Base-by-base conservation (phyloP, 2,329 filamentous ascomycete species). In the Cercospora brassicicola region DNA sequence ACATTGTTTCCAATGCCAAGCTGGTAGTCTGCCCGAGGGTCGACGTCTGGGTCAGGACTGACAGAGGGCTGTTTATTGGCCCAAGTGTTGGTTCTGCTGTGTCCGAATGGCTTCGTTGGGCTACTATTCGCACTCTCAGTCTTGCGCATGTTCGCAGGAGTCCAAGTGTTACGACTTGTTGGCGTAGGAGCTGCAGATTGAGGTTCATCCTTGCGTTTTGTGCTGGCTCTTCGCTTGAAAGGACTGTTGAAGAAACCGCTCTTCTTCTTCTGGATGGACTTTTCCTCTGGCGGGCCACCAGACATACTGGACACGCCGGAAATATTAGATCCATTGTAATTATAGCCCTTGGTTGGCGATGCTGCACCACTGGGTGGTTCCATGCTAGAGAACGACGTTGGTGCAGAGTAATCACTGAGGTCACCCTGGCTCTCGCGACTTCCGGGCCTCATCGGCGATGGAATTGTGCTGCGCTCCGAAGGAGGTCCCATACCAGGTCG, bases 1-100 rank as follows among this genome's bases (percentile, higher is more conserved):
- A 99, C 93, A 75, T 99, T 99, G 75, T 96, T 93, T 7, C 95
- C 95, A 64, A 99, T 88, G 75, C 97, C 97, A 30, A 99, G 85
- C 69, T 96, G 94, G 74, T 98, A 89, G 78, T 91, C 97, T 45
- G 94, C 93, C 70, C 95, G 90, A 65, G 94, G 94, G 76, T 97
- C 95, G 42, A 95, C 94, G 75, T 93, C 96, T 63, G 83, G 84
- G 72, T 82, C 85, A n/a, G 83, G 80, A 67, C 78, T 75, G 71
- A 72, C 81, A 77, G 76, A 75, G 18, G 77, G 72, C 64, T 76
- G 73, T 67, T 76, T 77, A 48, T 76, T 74, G 23, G 55, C 64
- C 76, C 76, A 78, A 18, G 76, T 75, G 64, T 71, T 77, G 10
- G 76, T 71, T 60, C 76, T 70, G 59, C 68, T 72, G 3, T 59